Evolutionary conservation across 163 green algal genomes (phyloP).

Genomic region (Scenedesmus sp.): DNA sequence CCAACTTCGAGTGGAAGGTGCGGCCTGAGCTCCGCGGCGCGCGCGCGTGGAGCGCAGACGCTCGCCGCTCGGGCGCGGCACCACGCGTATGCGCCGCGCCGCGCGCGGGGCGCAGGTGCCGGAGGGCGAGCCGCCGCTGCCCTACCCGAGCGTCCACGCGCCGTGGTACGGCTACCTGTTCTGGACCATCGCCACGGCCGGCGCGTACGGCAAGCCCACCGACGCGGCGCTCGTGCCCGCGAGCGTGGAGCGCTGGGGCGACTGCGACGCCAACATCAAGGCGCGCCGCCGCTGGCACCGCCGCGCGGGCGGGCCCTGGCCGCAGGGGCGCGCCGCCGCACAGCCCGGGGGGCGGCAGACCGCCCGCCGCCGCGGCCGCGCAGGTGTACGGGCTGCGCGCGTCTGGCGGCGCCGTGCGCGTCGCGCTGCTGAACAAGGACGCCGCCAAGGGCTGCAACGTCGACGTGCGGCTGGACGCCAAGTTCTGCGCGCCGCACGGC

Average conservation of each 20-base stretch:
- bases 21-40: too few species aligned
- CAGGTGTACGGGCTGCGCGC: conserved; percentile 23
- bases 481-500: conserved; percentile 6
- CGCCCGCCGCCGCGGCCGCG: background rate
- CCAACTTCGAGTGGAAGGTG: conserved; percentile 46
- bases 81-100: too few species aligned
- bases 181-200: conserved; percentile 21
- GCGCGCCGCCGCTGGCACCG: too few species aligned
- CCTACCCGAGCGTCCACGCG: conserved; percentile 36
- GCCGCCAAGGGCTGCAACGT: conserved; percentile 37
- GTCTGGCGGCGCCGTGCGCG: conserved; percentile 19
- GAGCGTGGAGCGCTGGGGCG: conserved; percentile 1
- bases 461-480: background rate
- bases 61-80: too few species aligned
- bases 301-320: too few species aligned
- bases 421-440: conserved; percentile 46
- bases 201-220: background rate
- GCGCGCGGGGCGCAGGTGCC: background rate
- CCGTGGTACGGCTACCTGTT: conserved; percentile 36
- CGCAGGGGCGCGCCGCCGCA: too few species aligned
- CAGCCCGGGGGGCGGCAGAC: too few species aligned
- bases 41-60: too few species aligned
- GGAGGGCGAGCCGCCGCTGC: background rate
- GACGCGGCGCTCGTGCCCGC: conserved; percentile 16
- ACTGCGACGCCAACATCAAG: too few species aligned